Percentiles rank a stretch among this genome's conserved stretches.
These are phyloP conservation scores for Articulospora tetracladia DNA, from an alignment of 495 filamentous ascomycete species.

Conservation along the genomic window DNA sequence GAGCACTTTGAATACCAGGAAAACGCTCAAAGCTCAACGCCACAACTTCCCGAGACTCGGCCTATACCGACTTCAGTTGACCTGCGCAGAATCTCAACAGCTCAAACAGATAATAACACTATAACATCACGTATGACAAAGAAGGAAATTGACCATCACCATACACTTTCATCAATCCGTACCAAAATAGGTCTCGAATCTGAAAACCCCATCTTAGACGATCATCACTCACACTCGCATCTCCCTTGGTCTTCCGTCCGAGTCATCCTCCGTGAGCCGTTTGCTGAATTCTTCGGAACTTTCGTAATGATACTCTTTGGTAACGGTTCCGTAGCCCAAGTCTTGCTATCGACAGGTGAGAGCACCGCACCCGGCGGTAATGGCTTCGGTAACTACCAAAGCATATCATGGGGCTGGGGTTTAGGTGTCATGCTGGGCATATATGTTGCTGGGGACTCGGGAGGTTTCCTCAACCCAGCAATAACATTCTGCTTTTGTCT, in stretches of 20 bases:
- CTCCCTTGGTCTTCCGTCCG: slow-evolving; percentile 44
- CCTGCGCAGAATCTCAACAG: neutral
- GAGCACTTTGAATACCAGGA: slow-evolving; percentile 10
- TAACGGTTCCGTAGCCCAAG: slow-evolving; percentile 38
- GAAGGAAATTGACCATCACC: slow-evolving; percentile 6
- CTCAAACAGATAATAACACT: neutral
- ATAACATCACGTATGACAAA: slow-evolving; percentile 4
- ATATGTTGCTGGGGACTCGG: slow-evolving; percentile 55
- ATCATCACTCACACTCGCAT: slow-evolving; percentile 16
- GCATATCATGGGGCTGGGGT: slow-evolving; percentile 39
- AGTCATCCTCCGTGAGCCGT: slow-evolving; percentile 45
- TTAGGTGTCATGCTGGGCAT: slow-evolving; percentile 62
- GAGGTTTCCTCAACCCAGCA: slow-evolving; percentile 62
- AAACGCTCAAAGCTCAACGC: slow-evolving; percentile 5
- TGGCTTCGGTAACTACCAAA: slow-evolving; percentile 38
- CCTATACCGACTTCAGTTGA: neutral
- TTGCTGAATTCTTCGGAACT: slow-evolving; percentile 61
- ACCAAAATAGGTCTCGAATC: slow-evolving; percentile 13
- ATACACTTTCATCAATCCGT: slow-evolving; percentile 15
- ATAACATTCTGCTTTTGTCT: slow-evolving; percentile 62
- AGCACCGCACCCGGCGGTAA: slow-evolving; percentile 14
- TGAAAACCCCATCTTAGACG: slow-evolving; percentile 21
- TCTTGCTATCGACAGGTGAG: slow-evolving; percentile 14
- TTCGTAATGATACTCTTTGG: slow-evolving; percentile 62
- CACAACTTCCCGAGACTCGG: neutral